Base-by-base conservation (phyloP, 305 asterid species). In the Fraxinus sp. region DNA sequence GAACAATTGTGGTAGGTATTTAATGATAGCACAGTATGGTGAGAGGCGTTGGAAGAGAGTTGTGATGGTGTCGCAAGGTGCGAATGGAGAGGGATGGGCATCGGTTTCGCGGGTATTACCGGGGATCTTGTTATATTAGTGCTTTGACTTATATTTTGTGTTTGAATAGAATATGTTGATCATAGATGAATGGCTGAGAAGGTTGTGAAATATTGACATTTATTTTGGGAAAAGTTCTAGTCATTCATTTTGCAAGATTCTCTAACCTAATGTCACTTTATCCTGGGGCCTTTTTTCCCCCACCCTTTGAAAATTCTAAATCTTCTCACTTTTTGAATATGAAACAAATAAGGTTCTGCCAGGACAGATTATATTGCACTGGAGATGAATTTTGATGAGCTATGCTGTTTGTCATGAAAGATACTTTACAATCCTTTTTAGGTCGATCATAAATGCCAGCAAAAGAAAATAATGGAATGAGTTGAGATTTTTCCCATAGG, bases 91-190 rank as follows among this genome's bases (percentile, higher is more conserved):
- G 43, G 43, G 43, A 37, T 37, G 43, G 43, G 43, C 43, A 37
- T 7, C 1, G 10, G 43, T 37, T 37, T 37, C 10, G 43, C 10
- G 10, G 43, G 43, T 37, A 37, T 37, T 37, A 37, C 11, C 0
- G 32, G 52, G 55, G 24, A 28, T 75, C 79, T 76, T 6, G 78
- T 30, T 57, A 78, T n/a, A 30, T 36, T 52, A 55, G 62, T 75
- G 86, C 74, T 85, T 77, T 80, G 10, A 26, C 55, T 62, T 86
- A 22, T 75, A 28, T 46, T 49, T 9, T 74, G 81, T 80, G 30
- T 14, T 4, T 70, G 57, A 83, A 83, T 77, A 64, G 79, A 16
- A 28, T 2, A 6, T 46, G 78, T n/a, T 32, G 30, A 55, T 28
- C 43, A 36, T 37, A 74, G 41, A 22, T 57, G 33, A 36, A 62